phyloP scores from a whole-genome alignment of 192 early-diverging fungal species.

The Umbelopsis sp. region DNA sequence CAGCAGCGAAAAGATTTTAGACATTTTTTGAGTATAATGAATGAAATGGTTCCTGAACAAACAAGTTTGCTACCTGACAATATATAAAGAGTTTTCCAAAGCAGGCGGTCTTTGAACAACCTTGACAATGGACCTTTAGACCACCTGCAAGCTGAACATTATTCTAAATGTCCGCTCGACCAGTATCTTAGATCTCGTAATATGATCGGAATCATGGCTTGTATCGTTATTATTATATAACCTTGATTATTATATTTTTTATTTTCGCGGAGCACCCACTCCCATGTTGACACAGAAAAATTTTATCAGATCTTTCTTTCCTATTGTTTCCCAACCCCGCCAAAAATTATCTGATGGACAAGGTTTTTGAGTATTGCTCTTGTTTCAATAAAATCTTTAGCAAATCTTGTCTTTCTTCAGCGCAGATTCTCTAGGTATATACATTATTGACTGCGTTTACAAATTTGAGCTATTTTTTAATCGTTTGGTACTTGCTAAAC shows the following conservation, averaged over 20 bases:
- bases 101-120: constrained; percentile 17
- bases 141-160: background rate
- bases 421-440: too few relatives aligned
- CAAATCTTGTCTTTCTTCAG: background rate
- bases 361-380: background rate
- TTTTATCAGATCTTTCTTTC: background rate
- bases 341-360: constrained; percentile 2
- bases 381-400: too few relatives aligned
- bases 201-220: background rate
- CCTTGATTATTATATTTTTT: too few relatives aligned
- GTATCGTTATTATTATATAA: too few relatives aligned
- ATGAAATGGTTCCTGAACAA: background rate
- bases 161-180: background rate
- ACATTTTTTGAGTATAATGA: background rate
- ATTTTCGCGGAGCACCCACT: too few relatives aligned
- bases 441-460: too few relatives aligned
- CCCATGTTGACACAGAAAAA: too few relatives aligned
- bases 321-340: background rate
- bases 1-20: background rate
- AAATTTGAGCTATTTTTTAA: background rate
- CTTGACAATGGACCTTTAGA: background rate
- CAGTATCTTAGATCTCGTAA: background rate
- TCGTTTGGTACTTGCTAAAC: background rate
- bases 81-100: background rate
- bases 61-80: background rate